phyloP scores from a whole-genome alignment of 164 flowering plant genomes.

The Dillenia turbinata region DNA sequence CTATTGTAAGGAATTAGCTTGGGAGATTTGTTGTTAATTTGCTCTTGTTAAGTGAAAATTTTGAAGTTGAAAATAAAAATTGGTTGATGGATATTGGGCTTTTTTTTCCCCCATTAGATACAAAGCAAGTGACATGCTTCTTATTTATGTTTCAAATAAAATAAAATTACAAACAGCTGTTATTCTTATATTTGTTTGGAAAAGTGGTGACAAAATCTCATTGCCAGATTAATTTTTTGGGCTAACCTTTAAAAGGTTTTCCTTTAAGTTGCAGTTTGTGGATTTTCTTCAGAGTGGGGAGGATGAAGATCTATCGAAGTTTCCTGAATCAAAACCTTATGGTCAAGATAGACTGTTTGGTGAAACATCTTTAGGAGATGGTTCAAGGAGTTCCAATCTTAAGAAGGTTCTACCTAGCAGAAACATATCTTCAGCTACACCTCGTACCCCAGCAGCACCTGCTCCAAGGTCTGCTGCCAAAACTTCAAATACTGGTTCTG shows the following conservation, averaged over 20 bases:
- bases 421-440: constrained; percentile 50
- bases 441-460: constrained; percentile 50
- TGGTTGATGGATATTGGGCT: too few relatives aligned
- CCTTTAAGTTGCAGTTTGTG: constrained; percentile 37
- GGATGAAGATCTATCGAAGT: constrained; percentile 51
- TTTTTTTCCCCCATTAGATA: too few relatives aligned
- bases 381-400: constrained; percentile 39
- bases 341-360: constrained; percentile 31
- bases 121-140: too few relatives aligned
- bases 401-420: constrained; percentile 54
- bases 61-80: too few relatives aligned
- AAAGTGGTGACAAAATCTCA: too few relatives aligned
- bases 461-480: constrained; percentile 52
- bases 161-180: too few relatives aligned
- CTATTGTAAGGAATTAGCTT: too few relatives aligned
- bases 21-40: too few relatives aligned
- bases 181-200: too few relatives aligned
- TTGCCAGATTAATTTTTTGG: constrained; percentile 6
- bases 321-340: constrained; percentile 32
- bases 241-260: constrained; percentile 20
- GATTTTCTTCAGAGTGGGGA: constrained; percentile 54
- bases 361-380: constrained; percentile 40
- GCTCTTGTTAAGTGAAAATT: too few relatives aligned
- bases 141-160: too few relatives aligned
- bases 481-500: constrained; percentile 43